These are phyloP conservation scores for Scedosporium apiospermum DNA, from an alignment of 2,329 filamentous ascomycete genomes.

Conservation along the genomic window DNA sequence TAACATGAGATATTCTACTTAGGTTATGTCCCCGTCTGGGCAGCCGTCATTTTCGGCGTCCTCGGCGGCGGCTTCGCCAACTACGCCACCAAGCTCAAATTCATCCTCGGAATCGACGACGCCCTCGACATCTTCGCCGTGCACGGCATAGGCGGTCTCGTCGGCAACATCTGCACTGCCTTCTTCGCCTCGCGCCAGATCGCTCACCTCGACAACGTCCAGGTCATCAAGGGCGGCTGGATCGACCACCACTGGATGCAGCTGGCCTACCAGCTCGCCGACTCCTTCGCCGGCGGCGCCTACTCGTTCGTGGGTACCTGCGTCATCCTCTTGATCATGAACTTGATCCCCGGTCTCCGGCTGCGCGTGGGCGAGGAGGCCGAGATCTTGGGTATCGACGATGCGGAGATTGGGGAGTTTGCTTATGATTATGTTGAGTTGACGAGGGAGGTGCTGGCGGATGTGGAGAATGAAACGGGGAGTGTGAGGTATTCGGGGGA, in stretches of 20 bases:
- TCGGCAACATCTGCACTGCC: slow-evolving; percentile 70
- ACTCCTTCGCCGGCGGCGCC: slow-evolving; percentile 63
- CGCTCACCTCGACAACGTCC: slow-evolving; percentile 65
- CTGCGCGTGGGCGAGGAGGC: slow-evolving; percentile 69
- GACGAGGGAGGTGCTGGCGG: slow-evolving; percentile 46
- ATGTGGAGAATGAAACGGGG: slow-evolving; percentile 32
- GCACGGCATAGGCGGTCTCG: slow-evolving; percentile 67
- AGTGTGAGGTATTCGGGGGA: slow-evolving; percentile 33
- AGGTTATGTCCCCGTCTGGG: slow-evolving; percentile 73
- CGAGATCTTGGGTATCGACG: slow-evolving; percentile 78
- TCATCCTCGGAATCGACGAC: slow-evolving; percentile 70
- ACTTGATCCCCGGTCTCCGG: slow-evolving; percentile 65
- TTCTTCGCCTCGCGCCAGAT: slow-evolving; percentile 83
- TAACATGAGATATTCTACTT: not conserved
- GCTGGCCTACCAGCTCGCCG: slow-evolving; percentile 73
- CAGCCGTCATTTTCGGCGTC: slow-evolving; percentile 69
- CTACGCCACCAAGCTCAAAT: slow-evolving; percentile 87
- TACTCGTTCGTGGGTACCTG: slow-evolving; percentile 75
- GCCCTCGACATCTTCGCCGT: slow-evolving; percentile 84
- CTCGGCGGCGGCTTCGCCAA: slow-evolving; percentile 72
- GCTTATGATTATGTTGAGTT: slow-evolving; percentile 93
- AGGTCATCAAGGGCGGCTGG: slow-evolving; percentile 66
- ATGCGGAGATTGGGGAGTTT: slow-evolving; percentile 86
- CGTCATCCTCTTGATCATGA: slow-evolving; percentile 71
- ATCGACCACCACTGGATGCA: slow-evolving; percentile 77